Base-by-base conservation (phyloP, 306 rosid genomes). In the Cercis canadensis region DNA sequence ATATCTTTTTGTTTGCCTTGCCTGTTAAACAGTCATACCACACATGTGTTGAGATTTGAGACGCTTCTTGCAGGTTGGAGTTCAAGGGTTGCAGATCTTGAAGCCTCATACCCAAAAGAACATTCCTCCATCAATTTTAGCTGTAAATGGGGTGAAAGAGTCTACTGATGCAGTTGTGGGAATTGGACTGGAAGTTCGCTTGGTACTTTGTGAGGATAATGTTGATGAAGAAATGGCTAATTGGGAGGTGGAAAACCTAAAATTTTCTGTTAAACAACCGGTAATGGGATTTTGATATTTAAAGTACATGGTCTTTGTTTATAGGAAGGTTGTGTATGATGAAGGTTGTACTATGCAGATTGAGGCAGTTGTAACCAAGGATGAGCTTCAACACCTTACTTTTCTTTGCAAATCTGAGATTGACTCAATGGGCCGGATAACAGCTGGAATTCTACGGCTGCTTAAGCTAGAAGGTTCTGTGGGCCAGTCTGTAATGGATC, bases 331-430 rank as follows among this genome's bases (percentile, higher is more conserved):
- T 58, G 16, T 59, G 41, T 57, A 24, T 82, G 12, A 78, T 65
- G 74, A 67, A 46, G 33, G 19, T 65, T 79, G 75, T 54, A 12
- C 73, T 66, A 12, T 77, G 67, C 83, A 93, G 97, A 87, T 93
- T 79, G 97, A 90, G 85, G 98, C 87, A 6, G 70, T 86, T 14
- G 96, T 93, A 70, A 90, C 98, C 46, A 93, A 84, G 92, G 92
- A 93, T 62, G 98, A 93, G 81, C 80, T 90, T 80, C 98, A 93
- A 75, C 86, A 90, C 80, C 90, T 93, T 75, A 82, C 96, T 65
- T 69, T 82, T 60, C 80, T 93, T 65, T 90, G 96, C 87, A 93
- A 93, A 84, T 93, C 98, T 8, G 98, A 93, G 85, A 89, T 93
- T 51, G 98, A 90, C 78, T 93, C 98, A 19, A 47, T 85, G 86